Evolutionary conservation across 2,329 filamentous ascomycete species (phyloP).

Genomic region (Sarocladiaceae sp.): DNA sequence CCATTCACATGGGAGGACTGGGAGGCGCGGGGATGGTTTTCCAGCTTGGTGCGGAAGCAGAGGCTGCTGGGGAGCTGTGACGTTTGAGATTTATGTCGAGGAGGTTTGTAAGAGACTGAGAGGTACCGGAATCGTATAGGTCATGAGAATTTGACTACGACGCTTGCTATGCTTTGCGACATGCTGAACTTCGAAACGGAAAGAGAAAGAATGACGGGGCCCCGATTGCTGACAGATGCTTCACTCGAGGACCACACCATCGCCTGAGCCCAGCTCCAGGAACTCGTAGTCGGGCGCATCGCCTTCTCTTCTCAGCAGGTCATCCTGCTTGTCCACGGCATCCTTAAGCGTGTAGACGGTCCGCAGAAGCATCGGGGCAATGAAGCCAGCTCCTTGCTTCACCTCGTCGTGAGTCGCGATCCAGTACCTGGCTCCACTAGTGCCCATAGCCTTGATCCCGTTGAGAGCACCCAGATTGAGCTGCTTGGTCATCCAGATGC

Average conservation of each 20-base stretch:
- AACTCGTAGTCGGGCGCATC: slow-evolving; percentile 38
- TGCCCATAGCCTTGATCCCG: slow-evolving; percentile 47
- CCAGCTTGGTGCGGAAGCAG: slow-evolving; percentile 21
- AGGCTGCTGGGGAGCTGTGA: too few species aligned
- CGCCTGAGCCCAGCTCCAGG: slow-evolving; percentile 48
- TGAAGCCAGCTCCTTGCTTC: slow-evolving; percentile 51
- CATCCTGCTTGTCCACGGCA: slow-evolving; percentile 31
- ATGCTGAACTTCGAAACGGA: background rate
- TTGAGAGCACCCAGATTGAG: slow-evolving; percentile 59
- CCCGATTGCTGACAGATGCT: background rate
- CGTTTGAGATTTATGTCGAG: too few species aligned
- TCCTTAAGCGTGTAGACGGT: slow-evolving; percentile 38
- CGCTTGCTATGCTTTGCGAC: too few species aligned
- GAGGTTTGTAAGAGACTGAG: too few species aligned
- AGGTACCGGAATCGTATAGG: too few species aligned
- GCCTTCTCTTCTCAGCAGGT: slow-evolving; percentile 14
- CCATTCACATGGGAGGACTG: slow-evolving; percentile 21
- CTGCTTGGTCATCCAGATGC: slow-evolving; percentile 42
- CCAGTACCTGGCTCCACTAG: slow-evolving; percentile 54
- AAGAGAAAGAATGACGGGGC: background rate
- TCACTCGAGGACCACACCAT: slow-evolving; percentile 43
- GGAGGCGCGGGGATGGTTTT: slow-evolving; percentile 20
- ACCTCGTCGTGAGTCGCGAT: slow-evolving; percentile 59
- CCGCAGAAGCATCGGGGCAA: slow-evolving; percentile 43
- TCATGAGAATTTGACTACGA: too few species aligned